Evolutionary conservation across 1,284 basidiomycete genomes (phyloP), one percentile per base, ranked within the genome.

Genomic region (Apiotrichum laibachii): DNA sequence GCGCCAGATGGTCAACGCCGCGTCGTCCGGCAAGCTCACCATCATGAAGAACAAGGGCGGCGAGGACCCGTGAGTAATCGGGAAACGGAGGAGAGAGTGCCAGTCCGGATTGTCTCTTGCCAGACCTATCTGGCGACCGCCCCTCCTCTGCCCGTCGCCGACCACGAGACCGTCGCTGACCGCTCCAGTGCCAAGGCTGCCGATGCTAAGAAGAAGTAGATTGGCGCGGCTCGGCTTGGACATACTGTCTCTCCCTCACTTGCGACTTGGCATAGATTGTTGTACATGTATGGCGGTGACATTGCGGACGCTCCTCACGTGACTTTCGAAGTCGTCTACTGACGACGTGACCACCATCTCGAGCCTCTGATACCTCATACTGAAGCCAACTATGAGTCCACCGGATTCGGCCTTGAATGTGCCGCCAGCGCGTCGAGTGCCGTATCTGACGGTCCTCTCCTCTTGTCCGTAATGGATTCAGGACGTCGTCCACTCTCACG

Each of bases 1-100:
- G 77, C 82, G 84, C 59, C 90, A 93, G 78, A 89, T 92, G 85
- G 89, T 90, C 34, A 81, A 85, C 55, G 89, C 90, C n/a, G 90
- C 92, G 13, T 89, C 88, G 8, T 82, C 85, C 42, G 77, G 77
- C 54, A 90, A 90, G 75, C 81, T 93, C 60, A 90, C 88, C 31
- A 92, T 94, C 76, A 90, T 94, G 90, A 79, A 85, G 62, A 63
- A 62, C 54, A 69, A 67, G 59, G 64, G 65, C 11, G 72, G 67
- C 31, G 72, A 73, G 34, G 62, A 54, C 52, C 15, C 50, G 50
- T 51, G 50, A 51, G 50, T 51, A 22, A 7, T 5, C n/a, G n/a
- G 5, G 8, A 21, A 6, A 6, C 40, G 16, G 40, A 39, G 37
- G 37, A 10, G 10, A 13, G 37, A 3, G 3, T 42, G 40, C 15